phyloP scores from a whole-genome alignment of 345 rosid species.

The Physaria fendleri region DNA sequence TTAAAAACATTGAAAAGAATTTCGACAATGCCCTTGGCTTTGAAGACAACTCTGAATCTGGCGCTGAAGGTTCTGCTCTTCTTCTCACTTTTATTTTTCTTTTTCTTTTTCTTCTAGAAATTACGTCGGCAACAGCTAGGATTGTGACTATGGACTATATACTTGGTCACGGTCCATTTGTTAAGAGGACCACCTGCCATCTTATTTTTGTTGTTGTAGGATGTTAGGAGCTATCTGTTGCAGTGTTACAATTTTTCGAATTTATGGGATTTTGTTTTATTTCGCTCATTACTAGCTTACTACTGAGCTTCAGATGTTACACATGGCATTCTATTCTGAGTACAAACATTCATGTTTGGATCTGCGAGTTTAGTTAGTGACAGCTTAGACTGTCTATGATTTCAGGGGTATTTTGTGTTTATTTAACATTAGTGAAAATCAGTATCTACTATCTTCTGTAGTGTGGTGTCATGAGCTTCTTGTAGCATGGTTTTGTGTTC shows the following conservation, averaged over 20 bases:
- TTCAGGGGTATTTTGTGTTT: background rate
- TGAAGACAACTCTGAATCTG: slow-evolving; percentile 58
- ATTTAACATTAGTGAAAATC: background rate
- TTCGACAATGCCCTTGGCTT: slow-evolving; percentile 92
- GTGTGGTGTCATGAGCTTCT: background rate
- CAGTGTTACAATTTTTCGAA: background rate
- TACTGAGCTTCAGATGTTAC: slow-evolving; percentile 1
- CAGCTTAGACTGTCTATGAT: background rate
- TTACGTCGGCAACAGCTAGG: background rate
- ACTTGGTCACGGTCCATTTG: background rate
- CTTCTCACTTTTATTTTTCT: background rate
- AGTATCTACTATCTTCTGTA: background rate
- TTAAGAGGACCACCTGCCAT: background rate
- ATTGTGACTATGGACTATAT: background rate
- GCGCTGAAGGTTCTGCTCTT: slow-evolving; percentile 50
- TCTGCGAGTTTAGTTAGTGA: background rate
- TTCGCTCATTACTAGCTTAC: background rate
- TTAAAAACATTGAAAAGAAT: slow-evolving; percentile 97
- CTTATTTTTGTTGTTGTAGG: background rate
- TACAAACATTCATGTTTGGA: background rate
- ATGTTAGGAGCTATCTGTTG: slow-evolving; percentile 1
- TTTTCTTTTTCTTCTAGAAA: background rate
- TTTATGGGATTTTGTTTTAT: background rate
- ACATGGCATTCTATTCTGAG: background rate
- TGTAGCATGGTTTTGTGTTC: background rate